These are phyloP conservation scores for Lactifluus subvellereus DNA, from an alignment of 768 basidiomycete genomes.

Conservation along the genomic window DNA sequence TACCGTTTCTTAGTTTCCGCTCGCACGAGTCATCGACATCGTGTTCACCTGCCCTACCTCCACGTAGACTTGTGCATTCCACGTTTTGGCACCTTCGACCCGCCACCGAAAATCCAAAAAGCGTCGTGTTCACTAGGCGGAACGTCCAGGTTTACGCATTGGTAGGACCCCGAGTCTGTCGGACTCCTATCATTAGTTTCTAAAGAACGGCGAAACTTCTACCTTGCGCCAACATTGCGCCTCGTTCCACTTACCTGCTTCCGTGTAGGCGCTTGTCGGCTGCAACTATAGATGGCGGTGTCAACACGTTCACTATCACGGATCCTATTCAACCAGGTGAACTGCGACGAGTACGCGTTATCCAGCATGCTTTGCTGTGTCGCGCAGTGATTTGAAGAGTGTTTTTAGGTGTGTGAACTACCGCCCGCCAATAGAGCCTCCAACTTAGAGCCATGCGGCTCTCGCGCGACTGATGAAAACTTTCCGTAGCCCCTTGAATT, in stretches of 20 bases:
- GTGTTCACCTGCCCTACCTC: conserved; percentile 21
- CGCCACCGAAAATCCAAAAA: conserved; percentile 39
- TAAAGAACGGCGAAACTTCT: not conserved
- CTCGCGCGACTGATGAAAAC: no score
- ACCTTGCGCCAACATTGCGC: not conserved
- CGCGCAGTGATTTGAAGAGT: no score
- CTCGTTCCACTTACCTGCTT: not conserved
- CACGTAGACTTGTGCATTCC: conserved; percentile 52
- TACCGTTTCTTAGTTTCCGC: not conserved
- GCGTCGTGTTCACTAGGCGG: no score
- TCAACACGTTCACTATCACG: not conserved
- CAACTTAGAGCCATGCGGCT: no score
- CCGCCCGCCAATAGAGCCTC: no score
- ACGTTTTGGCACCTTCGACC: conserved; percentile 44
- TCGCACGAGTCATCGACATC: conserved; percentile 9
- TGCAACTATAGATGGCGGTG: not conserved
- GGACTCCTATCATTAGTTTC: not conserved
- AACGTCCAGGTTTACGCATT: not conserved
- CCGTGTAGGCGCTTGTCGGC: no score
- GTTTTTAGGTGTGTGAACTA: no score
- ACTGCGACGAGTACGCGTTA: no score
- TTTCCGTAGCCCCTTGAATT: no score
- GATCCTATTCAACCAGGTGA: not conserved
- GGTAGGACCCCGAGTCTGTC: no score
- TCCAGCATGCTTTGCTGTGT: no score